Conservation (phyloP, 768 basidiomycete species). For the Macrolepiota albuminosa region DNA sequence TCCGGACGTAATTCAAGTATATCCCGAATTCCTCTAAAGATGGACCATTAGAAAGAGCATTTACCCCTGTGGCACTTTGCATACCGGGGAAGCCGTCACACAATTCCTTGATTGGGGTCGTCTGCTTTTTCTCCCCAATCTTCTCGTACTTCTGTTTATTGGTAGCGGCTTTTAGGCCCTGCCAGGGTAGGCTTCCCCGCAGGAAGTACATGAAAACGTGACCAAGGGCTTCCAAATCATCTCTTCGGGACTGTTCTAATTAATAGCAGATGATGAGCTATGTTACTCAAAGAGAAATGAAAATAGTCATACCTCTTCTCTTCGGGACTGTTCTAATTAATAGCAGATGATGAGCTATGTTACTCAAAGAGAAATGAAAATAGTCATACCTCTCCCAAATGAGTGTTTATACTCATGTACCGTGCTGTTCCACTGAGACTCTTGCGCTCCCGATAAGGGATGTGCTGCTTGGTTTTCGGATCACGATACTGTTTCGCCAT, state of each 20-base stretch:
- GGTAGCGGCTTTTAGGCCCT: conserved; percentile 97
- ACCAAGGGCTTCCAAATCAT: conserved; percentile 97
- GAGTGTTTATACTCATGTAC: conserved; percentile 99
- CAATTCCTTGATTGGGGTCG: conserved; percentile 94
- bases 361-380: conserved; percentile 2
- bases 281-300: conserved; percentile 3
- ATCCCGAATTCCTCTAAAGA: conserved; percentile 92
- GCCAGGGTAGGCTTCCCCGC: conserved; percentile 96
- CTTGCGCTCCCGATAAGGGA: conserved; percentile 98
- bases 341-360: conserved; percentile 8
- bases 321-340: conserved; percentile 73
- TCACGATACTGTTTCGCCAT: conserved; percentile 99
- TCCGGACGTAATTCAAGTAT: conserved; percentile 98
- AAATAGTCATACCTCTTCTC: conserved; percentile 69
- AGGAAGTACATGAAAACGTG: conserved; percentile 99
- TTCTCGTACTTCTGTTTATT: conserved; percentile 99
- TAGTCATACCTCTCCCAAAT: conserved; percentile 83
- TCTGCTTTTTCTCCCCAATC: conserved; percentile 99
- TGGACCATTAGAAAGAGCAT: conserved; percentile 6
- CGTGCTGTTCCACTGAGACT: conserved; percentile 95
- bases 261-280: conserved; percentile 7
- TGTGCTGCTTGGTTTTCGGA: conserved; percentile 99
- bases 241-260: conserved; percentile 85
- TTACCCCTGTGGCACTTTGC: conserved; percentile 17
- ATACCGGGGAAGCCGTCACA: conserved; percentile 92